These are phyloP conservation scores for Flaveria floridana DNA, from an alignment of 140 eudicot genomes.

Conservation along the genomic window DNA sequence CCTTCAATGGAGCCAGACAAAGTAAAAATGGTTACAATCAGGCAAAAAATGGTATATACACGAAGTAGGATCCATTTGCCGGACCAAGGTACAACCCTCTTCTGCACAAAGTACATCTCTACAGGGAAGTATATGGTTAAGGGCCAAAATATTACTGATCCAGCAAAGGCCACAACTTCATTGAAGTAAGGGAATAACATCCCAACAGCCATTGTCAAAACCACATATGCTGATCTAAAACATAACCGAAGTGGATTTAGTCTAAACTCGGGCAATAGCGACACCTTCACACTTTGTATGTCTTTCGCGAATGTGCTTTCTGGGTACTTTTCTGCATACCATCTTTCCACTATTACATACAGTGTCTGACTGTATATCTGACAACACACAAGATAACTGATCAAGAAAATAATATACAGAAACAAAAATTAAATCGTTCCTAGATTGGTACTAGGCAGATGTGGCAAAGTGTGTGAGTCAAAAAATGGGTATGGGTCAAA, in stretches of 20 bases:
- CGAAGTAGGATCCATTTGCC: slow-evolving; percentile 40
- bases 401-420: not conserved
- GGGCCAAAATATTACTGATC: slow-evolving; percentile 64
- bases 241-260: slow-evolving; percentile 51
- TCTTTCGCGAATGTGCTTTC: slow-evolving; percentile 38
- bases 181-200: slow-evolving; percentile 60
- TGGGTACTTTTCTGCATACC: slow-evolving; percentile 42
- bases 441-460: not conserved
- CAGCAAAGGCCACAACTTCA: slow-evolving; percentile 51
- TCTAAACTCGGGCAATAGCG: slow-evolving; percentile 31
- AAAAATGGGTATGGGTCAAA: not conserved
- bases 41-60: slow-evolving; percentile 36
- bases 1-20: slow-evolving; percentile 48
- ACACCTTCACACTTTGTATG: slow-evolving; percentile 30
- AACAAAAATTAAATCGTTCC: not conserved
- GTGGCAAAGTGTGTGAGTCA: not conserved
- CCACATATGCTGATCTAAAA: slow-evolving; percentile 49
- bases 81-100: slow-evolving; percentile 41
- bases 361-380: slow-evolving; percentile 52
- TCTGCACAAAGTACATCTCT: slow-evolving; percentile 50
- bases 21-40: slow-evolving; percentile 34
- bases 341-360: slow-evolving; percentile 43
- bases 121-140: slow-evolving; percentile 54
- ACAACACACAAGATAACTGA: not conserved
- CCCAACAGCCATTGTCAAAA: slow-evolving; percentile 37